A percentile compares a stretch with the other conserved stretches of the same genome.
Evolutionary conservation across 2,329 filamentous ascomycete genomes (phyloP).

Genomic region (Fusarium nodosum): DNA sequence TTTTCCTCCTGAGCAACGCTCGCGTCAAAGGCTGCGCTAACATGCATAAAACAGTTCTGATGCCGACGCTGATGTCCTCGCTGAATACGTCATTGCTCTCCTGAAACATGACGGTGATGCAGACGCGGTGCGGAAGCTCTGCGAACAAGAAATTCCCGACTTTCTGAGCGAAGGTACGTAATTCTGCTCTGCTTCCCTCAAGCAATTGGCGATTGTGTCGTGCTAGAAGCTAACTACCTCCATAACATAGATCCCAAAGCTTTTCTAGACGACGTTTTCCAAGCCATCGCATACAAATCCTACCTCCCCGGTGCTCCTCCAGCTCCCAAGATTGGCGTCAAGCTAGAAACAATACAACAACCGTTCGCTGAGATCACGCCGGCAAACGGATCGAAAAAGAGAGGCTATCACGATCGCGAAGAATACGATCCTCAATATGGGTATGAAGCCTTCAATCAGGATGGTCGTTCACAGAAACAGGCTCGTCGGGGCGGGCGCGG

Average conservation of each 20-base stretch:
- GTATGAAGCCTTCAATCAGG: conserved; percentile 46
- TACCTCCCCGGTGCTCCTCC: conserved; percentile 69
- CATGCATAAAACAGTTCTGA: conserved; percentile 70
- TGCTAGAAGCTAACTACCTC: conserved; percentile 27
- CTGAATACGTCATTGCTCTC: conserved; percentile 86
- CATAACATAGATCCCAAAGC: conserved; percentile 52
- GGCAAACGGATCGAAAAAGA: conserved; percentile 52
- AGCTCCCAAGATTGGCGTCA: conserved; percentile 50
- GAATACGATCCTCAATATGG: conserved; percentile 39
- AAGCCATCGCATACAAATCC: conserved; percentile 72
- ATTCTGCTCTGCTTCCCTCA: neutral
- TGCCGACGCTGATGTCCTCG: conserved; percentile 84
- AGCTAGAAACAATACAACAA: conserved; percentile 37
- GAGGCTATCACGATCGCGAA: conserved; percentile 54
- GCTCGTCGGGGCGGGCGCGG: conserved; percentile 65
- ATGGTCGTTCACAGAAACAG: conserved; percentile 69
- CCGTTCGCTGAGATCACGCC: conserved; percentile 33
- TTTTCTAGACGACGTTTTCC: conserved; percentile 80
- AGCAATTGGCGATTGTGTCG: neutral
- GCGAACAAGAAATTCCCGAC: conserved; percentile 79
- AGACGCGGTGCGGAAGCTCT: conserved; percentile 74
- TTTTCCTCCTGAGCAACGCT: conserved; percentile 20
- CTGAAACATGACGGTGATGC: conserved; percentile 77
- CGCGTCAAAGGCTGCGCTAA: conserved; percentile 25
- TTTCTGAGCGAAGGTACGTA: conserved; percentile 75